Base-by-base conservation (phyloP, 169 alveolate genomes). In the Plasmodium falciparum region DNA sequence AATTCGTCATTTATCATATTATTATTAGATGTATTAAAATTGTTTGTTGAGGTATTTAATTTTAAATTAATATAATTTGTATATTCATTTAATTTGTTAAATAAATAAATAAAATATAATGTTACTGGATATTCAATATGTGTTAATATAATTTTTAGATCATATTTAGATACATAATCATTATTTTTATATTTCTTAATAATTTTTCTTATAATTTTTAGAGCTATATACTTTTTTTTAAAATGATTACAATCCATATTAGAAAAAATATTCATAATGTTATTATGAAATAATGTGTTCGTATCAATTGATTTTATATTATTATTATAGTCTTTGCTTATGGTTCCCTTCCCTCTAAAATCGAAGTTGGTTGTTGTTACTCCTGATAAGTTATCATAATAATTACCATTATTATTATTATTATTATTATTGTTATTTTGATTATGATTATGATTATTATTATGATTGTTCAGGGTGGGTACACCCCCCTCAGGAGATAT, bases 111-210 rank as follows among this genome's bases (percentile, higher is more conserved):
- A 67, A 67, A 80, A 71, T 80, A 80, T 8, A 80, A 47, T 0
- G 90, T 80, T 2, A 80, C 0, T 0, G 90, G 90, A 39, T 39
- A 80, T 54, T 80, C 90, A 12, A 80, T 80, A 22, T 80, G 90
- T 26, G 90, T 80, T 6, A 80, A 39, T n/a, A 80, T 67, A 17
- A 80, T 80, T 66, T 80, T 80, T 3, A 80, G 15, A n/a, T 80
- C 90, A 67, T 67, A 80, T 13, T 80, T 80, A 0, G 83, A 17
- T 4, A 69, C 83, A 52, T 80, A 80, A 12, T 69, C 90, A 62
- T 80, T 80, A 7, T 67, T 54, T 80, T 80, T 69, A 62, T 80
- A 80, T 22, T 80, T 80, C 15, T 80, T 80, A 1, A 80, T 15
- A 45, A 80, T 80, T 56, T 80, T 80, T 39, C 90, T 50, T 2